Base-by-base conservation (phyloP, 257 asterid genomes). In the Capsicum rhomboideum region DNA sequence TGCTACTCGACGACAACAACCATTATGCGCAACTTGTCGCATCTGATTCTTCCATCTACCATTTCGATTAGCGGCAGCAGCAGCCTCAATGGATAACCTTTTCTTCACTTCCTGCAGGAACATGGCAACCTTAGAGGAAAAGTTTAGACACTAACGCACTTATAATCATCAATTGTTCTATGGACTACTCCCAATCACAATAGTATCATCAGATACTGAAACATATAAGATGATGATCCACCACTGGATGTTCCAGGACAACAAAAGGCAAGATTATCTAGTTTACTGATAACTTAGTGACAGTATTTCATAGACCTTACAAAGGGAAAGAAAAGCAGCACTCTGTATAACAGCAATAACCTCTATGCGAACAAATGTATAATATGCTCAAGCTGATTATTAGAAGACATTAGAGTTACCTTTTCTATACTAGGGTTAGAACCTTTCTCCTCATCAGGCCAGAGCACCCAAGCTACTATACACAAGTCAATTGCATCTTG, bases 21-120 rank as follows among this genome's bases (percentile, higher is more conserved):
- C 99, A 90, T 94, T 92, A 85, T 93, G 97, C 23, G 99, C 98
- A 87, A 94, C 99, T 85, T 91, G 88, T 58, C 96, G 94, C 85
- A 88, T 93, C 88, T 96, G 99, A 93, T 96, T 94, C 92, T 93
- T 94, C 99, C 98, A 96, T 88, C 99, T 90, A 85, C 99, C 99
- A 84, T 87, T 88, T 79, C 94, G 88, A 72, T 86, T 92, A 85
- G 98, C 97, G 42, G 97, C 88, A 83, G 98, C 98, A 66, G 91
- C 97, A 85, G 93, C 97, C 86, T 93, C 98, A 86, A 90, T 86
- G 75, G 98, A 91, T 88, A 96, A 89, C 90, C 99, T 93, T 90
- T 90, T 96, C 90, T 93, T 94, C 29, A 91, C 96, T 90, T 90
- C 98, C 99, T 96, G 96, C 83, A 78, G 55, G 87, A 84, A 50